Evolutionary conservation across 202 grass and related monocot species (phyloP).

Genomic region (Carex arenaria): DNA sequence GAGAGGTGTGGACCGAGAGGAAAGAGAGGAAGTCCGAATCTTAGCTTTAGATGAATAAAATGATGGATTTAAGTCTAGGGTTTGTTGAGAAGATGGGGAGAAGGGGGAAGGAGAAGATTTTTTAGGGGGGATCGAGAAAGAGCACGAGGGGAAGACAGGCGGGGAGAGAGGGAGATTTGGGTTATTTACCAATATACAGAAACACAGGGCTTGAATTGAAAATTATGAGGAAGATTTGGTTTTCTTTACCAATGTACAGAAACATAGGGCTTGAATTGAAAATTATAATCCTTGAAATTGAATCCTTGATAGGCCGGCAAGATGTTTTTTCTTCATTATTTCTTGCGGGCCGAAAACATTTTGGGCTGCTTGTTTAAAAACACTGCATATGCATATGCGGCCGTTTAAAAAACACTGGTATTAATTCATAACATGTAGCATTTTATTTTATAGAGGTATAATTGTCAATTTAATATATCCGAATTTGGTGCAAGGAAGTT

Average conservation of each 20-base stretch:
- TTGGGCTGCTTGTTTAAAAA: background rate
- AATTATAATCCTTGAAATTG: background rate
- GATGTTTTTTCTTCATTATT: background rate
- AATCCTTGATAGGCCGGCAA: background rate
- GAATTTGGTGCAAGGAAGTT: no score
- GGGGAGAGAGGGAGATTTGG: background rate
- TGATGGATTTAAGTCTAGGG: conserved; percentile 13
- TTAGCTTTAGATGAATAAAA: background rate
- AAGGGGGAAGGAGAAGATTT: background rate
- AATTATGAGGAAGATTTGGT: background rate
- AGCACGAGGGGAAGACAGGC: background rate
- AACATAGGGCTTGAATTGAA: background rate
- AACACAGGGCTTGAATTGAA: background rate
- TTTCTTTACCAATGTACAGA: background rate
- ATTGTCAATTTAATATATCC: no score
- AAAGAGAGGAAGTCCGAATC: background rate
- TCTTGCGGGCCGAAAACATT: background rate
- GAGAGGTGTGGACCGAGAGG: conserved; percentile 21
- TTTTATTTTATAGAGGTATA: no score
- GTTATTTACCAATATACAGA: background rate
- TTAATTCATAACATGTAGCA: no score
- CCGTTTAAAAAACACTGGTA: no score
- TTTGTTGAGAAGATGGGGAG: background rate
- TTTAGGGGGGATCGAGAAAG: conserved; percentile 15
- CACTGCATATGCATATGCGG: no score